These are phyloP conservation scores for Talaromyces islandicus DNA, from an alignment of 2,329 filamentous ascomycete species.

Conservation along the genomic window DNA sequence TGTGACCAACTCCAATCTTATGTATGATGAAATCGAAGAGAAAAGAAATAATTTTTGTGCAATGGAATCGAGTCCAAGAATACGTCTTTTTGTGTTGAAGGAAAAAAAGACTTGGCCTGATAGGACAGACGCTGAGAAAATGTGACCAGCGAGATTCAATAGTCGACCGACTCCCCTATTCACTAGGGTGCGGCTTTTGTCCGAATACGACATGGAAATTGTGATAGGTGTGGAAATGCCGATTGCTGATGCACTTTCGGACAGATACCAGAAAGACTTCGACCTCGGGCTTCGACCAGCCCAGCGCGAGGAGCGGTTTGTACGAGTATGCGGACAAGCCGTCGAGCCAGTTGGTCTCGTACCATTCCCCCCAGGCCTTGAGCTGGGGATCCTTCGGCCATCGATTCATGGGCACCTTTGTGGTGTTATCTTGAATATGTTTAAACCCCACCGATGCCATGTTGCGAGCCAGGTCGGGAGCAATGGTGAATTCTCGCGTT, in stretches of 20 bases:
- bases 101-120: not conserved
- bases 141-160: not conserved
- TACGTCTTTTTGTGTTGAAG: not conserved
- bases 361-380: constrained; percentile 46
- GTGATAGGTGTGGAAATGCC: constrained; percentile 36
- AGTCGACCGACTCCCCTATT: constrained; percentile 10
- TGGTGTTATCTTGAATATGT: constrained; percentile 48
- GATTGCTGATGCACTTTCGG: constrained; percentile 35
- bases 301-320: constrained; percentile 36
- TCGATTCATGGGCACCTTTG: constrained; percentile 48
- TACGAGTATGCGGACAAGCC: constrained; percentile 40
- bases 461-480: constrained; percentile 48
- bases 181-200: constrained; percentile 24
- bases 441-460: constrained; percentile 54
- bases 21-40: not conserved
- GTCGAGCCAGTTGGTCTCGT: constrained; percentile 41
- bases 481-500: constrained; percentile 45
- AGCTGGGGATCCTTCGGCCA: constrained; percentile 46
- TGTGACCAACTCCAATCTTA: not conserved
- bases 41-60: not conserved
- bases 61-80: not conserved
- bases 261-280: constrained; percentile 42
- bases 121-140: not conserved
- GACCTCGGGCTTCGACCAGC: constrained; percentile 41
- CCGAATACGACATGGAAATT: constrained; percentile 22